A percentile compares a stretch with the other conserved stretches of the same genome.
phyloP scores from a whole-genome alignment of 768 basidiomycete species.

The Tricholoma sp. region DNA sequence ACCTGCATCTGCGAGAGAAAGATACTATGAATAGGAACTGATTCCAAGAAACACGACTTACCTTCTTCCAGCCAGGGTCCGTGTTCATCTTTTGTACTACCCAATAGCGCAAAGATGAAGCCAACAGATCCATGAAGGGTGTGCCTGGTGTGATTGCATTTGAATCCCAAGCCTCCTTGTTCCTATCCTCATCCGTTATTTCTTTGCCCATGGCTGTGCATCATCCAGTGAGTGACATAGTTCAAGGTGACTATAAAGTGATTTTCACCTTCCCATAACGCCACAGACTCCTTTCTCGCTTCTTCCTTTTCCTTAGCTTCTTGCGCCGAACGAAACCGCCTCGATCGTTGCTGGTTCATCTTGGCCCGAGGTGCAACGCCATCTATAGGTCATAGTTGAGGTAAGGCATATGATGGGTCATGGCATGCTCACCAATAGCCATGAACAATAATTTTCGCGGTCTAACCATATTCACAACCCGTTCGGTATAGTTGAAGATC shows the following conservation, averaged over 20 bases:
- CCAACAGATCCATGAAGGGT: slow-evolving; percentile 94
- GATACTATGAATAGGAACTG: not conserved
- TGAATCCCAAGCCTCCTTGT: slow-evolving; percentile 90
- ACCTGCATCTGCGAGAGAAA: slow-evolving; percentile 68
- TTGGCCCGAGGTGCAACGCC: slow-evolving; percentile 98
- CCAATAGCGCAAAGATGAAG: slow-evolving; percentile 90
- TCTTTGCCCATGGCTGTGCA: slow-evolving; percentile 88
- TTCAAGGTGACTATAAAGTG: not conserved
- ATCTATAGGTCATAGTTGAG: slow-evolving; percentile 42
- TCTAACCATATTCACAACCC: slow-evolving; percentile 94
- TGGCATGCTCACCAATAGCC: slow-evolving; percentile 79
- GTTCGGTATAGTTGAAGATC: slow-evolving; percentile 93
- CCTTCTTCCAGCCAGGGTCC: slow-evolving; percentile 94
- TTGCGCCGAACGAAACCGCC: slow-evolving; percentile 92
- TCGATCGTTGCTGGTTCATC: slow-evolving; percentile 99
- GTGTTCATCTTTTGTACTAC: slow-evolving; percentile 91
- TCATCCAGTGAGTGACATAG: slow-evolving; percentile 1
- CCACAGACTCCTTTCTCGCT: slow-evolving; percentile 75
- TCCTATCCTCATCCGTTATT: slow-evolving; percentile 74
- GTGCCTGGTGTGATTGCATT: slow-evolving; percentile 99
- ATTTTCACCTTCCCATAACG: slow-evolving; percentile 74
- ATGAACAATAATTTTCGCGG: slow-evolving; percentile 95
- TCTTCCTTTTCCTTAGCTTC: slow-evolving; percentile 94
- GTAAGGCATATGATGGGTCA: not conserved
- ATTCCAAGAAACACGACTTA: slow-evolving; percentile 28